A percentile compares a stretch with the other conserved stretches of the same genome.
Conservation (phyloP, 768 basidiomycete genomes). For the Panaeolus cyanescens region DNA sequence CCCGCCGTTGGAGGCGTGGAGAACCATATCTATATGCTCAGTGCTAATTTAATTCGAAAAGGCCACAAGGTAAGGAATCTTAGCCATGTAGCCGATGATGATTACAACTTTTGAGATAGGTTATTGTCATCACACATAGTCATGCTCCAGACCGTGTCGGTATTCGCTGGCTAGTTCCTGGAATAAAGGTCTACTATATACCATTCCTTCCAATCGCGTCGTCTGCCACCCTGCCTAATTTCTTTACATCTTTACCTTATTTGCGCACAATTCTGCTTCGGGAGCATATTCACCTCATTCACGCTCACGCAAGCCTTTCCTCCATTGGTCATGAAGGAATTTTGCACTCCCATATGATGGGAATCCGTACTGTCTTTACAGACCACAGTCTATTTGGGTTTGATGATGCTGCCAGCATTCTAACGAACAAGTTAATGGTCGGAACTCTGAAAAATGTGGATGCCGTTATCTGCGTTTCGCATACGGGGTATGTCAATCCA, state of each 20-base stretch:
- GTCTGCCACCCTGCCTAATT: slow-evolving; percentile 92
- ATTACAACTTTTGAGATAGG: slow-evolving; percentile 42
- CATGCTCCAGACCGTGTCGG: slow-evolving; percentile 86
- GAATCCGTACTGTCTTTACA: slow-evolving; percentile 90
- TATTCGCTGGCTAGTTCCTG: slow-evolving; percentile 84
- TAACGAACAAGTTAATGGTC: slow-evolving; percentile 94
- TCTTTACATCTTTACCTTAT: slow-evolving; percentile 90
- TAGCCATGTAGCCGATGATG: slow-evolving; percentile 2
- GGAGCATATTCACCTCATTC: slow-evolving; percentile 85
- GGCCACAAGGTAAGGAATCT: slow-evolving; percentile 74
- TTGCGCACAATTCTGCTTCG: slow-evolving; percentile 85
- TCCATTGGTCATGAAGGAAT: slow-evolving; percentile 92
- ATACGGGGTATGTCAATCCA: slow-evolving; percentile 74
- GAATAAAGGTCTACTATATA: slow-evolving; percentile 92
- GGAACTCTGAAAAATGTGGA: slow-evolving; percentile 90
- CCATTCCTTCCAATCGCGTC: slow-evolving; percentile 89
- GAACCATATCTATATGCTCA: slow-evolving; percentile 93
- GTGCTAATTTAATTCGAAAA: slow-evolving; percentile 73
- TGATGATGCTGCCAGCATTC: slow-evolving; percentile 94
- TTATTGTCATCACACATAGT: slow-evolving; percentile 93
- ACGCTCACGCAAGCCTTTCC: slow-evolving; percentile 90
- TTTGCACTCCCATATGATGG: slow-evolving; percentile 84
- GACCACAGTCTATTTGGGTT: slow-evolving; percentile 98
- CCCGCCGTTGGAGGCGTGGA: slow-evolving; percentile 95
- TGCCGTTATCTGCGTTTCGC: slow-evolving; percentile 93